Evolutionary conservation across 2,329 filamentous ascomycete genomes (phyloP).

Genomic region (Tympanopsis confertula): DNA sequence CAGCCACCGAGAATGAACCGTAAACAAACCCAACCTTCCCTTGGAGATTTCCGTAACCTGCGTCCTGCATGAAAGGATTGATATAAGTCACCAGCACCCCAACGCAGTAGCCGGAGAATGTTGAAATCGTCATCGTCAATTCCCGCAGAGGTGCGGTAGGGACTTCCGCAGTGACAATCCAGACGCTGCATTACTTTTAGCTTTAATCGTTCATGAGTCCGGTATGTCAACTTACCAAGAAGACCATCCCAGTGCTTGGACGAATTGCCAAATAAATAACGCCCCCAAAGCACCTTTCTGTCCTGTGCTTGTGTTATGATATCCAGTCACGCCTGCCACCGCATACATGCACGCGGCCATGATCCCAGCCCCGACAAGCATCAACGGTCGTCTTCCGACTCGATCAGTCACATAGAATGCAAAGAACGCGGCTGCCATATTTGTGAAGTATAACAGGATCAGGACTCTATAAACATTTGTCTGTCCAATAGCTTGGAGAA

Average conservation of each 20-base stretch:
- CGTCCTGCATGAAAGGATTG: slow-evolving; percentile 15
- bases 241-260: slow-evolving; percentile 6
- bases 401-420: slow-evolving; percentile 6
- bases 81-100: slow-evolving; percentile 14
- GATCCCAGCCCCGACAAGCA: slow-evolving; percentile 4
- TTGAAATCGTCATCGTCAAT: slow-evolving; percentile 13
- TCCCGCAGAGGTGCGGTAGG: slow-evolving; percentile 13
- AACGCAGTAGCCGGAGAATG: slow-evolving; percentile 12
- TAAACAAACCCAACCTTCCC: slow-evolving; percentile 10
- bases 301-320: slow-evolving; percentile 1
- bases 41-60: slow-evolving; percentile 11
- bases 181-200: slow-evolving; percentile 7
- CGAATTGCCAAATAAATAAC: slow-evolving; percentile 7
- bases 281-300: slow-evolving; percentile 6
- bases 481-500: slow-evolving; percentile 5
- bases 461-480: no score
- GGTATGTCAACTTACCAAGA: slow-evolving; percentile 5
- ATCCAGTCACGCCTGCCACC: slow-evolving; percentile 5
- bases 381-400: slow-evolving; percentile 5
- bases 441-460: slow-evolving; percentile 7
- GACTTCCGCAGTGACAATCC: slow-evolving; percentile 16
- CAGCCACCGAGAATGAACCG: slow-evolving; percentile 10
- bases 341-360: slow-evolving; percentile 4
- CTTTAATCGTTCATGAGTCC: background rate
- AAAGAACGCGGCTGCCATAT: slow-evolving; percentile 4